A percentile compares a stretch with the other conserved stretches of the same genome.
These are phyloP conservation scores for Corylus americana DNA, from an alignment of 306 rosid genomes.

Conservation along the genomic window DNA sequence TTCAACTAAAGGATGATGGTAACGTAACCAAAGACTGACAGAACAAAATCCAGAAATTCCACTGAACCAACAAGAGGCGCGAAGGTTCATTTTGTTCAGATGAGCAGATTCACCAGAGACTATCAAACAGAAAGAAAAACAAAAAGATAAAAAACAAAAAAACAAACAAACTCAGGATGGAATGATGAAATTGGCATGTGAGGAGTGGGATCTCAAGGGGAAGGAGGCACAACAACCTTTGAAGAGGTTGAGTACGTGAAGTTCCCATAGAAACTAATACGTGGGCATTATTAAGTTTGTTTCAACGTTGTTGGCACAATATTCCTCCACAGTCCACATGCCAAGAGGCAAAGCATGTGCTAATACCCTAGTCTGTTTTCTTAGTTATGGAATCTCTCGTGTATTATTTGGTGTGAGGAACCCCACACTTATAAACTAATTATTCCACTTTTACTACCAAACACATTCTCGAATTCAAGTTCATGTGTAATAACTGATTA, in stretches of 20 bases:
- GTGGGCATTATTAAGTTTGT: slow-evolving; percentile 40
- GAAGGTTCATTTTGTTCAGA: neutral
- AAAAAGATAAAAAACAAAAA: too few species aligned
- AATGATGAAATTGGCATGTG: slow-evolving; percentile 70
- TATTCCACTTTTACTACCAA: slow-evolving; percentile 31
- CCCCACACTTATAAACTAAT: slow-evolving; percentile 35
- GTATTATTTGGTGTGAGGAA: slow-evolving; percentile 28
- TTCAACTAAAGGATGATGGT: too few species aligned
- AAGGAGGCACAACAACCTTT: slow-evolving; percentile 16
- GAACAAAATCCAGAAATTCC: too few species aligned
- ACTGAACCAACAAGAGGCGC: too few species aligned
- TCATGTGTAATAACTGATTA: neutral
- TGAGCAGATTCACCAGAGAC: neutral
- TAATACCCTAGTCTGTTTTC: slow-evolving; percentile 21
- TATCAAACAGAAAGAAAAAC: neutral
- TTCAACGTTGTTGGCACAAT: slow-evolving; percentile 39
- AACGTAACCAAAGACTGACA: too few species aligned
- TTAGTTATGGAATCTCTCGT: slow-evolving; percentile 4
- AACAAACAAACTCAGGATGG: slow-evolving; percentile 22
- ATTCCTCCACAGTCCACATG: slow-evolving; percentile 30
- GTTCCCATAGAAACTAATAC: slow-evolving; percentile 25
- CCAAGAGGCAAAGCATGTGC: slow-evolving; percentile 62
- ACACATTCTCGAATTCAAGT: slow-evolving; percentile 7
- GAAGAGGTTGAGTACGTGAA: slow-evolving; percentile 18
- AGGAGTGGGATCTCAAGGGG: slow-evolving; percentile 57